phyloP scores from a whole-genome alignment of 1,139 yeast genomes.

The Yamadazyma aaseri region DNA sequence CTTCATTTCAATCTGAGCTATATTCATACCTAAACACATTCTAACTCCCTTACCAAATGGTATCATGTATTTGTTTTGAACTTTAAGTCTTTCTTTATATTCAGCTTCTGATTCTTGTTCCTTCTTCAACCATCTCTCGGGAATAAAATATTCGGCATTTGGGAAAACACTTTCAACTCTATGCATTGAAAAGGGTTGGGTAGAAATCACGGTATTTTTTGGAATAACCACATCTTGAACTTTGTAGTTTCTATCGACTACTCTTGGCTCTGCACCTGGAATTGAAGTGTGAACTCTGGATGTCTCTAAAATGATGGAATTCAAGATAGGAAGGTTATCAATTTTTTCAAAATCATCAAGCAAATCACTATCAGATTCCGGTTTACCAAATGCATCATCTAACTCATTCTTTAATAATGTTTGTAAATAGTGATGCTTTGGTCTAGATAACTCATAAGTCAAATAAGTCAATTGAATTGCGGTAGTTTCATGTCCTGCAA shows the following conservation, averaged over 20 bases:
- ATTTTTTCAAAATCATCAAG: conserved; percentile 38
- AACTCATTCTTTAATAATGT: conserved; percentile 44
- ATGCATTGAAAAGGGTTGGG: conserved; percentile 68
- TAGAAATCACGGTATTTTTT: conserved; percentile 54
- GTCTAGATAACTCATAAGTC: conserved; percentile 59
- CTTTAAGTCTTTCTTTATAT: conserved; percentile 35
- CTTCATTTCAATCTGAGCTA: conserved; percentile 68
- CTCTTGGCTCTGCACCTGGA: conserved; percentile 73
- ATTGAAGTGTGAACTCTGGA: conserved; percentile 66
- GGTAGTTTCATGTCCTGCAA: conserved; percentile 79
- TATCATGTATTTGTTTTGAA: conserved; percentile 56
- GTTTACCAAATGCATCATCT: conserved; percentile 27
- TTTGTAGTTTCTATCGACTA: conserved; percentile 34
- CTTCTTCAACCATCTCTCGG: conserved; percentile 59
- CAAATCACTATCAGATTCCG: conserved; percentile 21
- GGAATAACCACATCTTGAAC: conserved; percentile 38
- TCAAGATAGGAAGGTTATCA: conserved; percentile 53
- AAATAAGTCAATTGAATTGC: conserved; percentile 64
- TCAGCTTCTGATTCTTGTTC: conserved; percentile 31
- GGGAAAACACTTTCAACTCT: conserved; percentile 50
- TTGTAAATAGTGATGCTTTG: conserved; percentile 43
- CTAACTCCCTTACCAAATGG: conserved; percentile 75
- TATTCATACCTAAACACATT: conserved; percentile 72
- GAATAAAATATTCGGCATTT: conserved; percentile 50
- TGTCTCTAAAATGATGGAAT: conserved; percentile 59